A percentile compares a stretch with the other conserved stretches of the same genome.
phyloP scores from a whole-genome alignment of 805 yeast species.

The Lachancea waltii region DNA sequence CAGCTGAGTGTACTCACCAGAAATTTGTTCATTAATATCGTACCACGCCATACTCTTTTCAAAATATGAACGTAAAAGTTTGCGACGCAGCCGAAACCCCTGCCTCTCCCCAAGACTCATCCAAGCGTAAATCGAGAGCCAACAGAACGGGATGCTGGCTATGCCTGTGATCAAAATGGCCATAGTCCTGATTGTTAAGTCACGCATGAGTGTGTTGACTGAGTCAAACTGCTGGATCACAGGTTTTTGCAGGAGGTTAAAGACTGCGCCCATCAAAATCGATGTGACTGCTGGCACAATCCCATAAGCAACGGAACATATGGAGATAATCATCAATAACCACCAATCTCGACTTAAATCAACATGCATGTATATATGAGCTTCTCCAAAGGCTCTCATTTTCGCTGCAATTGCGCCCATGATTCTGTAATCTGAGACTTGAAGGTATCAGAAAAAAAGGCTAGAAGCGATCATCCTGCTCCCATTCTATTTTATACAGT shows the following conservation, averaged over 20 bases:
- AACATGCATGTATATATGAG: slow-evolving; percentile 22
- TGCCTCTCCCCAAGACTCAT: slow-evolving; percentile 67
- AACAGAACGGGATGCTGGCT: slow-evolving; percentile 38
- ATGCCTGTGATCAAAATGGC: slow-evolving; percentile 42
- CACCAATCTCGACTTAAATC: slow-evolving; percentile 20
- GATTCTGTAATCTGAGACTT: no score
- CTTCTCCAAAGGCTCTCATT: no score
- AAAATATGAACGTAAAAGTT: slow-evolving; percentile 41
- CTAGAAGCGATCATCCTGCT: no score
- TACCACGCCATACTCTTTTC: slow-evolving; percentile 49
- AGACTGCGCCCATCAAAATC: slow-evolving; percentile 59
- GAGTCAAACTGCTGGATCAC: slow-evolving; percentile 16
- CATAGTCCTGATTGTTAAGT: slow-evolving; percentile 36
- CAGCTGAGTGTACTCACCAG: slow-evolving; percentile 59
- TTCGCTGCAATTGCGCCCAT: no score
- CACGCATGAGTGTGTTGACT: slow-evolving; percentile 30
- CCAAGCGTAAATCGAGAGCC: slow-evolving; percentile 58
- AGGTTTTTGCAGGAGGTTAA: slow-evolving; percentile 37
- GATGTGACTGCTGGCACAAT: slow-evolving; percentile 55
- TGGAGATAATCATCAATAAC: slow-evolving; percentile 25
- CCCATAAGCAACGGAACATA: slow-evolving; percentile 46
- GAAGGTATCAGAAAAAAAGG: no score
- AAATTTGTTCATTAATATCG: slow-evolving; percentile 47
- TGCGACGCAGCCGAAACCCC: slow-evolving; percentile 47
- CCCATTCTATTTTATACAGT: no score